A percentile compares a stretch with the other conserved stretches of the same genome.
These are phyloP conservation scores for Raffaelea arxii DNA, from an alignment of 2,329 filamentous ascomycete species.

Conservation along the genomic window DNA sequence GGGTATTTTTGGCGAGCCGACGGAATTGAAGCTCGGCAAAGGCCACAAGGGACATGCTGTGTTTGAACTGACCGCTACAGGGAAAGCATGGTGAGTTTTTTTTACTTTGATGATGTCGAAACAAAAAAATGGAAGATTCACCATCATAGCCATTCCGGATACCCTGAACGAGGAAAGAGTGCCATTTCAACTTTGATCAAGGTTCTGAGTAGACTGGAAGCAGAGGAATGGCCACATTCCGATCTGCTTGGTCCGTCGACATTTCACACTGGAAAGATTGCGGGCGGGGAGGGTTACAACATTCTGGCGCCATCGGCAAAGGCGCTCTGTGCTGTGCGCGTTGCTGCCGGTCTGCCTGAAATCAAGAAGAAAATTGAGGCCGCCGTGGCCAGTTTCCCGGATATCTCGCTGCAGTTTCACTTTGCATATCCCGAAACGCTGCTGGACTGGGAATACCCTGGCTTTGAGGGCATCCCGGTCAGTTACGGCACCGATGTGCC, in stretches of 20 bases:
- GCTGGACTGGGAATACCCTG: not conserved
- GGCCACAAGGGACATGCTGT: slow-evolving; percentile 2
- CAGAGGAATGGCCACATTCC: not conserved
- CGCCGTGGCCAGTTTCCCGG: not conserved
- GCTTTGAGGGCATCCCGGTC: slow-evolving; percentile 1
- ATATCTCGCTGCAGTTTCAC: not conserved
- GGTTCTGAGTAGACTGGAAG: not conserved
- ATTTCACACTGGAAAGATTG: slow-evolving; percentile 1
- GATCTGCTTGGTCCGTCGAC: not conserved
- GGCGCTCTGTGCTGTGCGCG: not conserved
- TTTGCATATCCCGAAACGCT: slow-evolving; percentile 1
- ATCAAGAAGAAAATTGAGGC: not conserved
- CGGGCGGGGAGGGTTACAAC: slow-evolving; percentile 3
- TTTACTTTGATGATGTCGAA: too few species aligned
- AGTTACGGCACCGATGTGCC: slow-evolving; percentile 6
- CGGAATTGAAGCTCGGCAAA: not conserved
- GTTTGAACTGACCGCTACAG: not conserved
- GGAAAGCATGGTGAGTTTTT: too few species aligned
- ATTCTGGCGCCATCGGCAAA: not conserved
- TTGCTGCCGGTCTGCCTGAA: not conserved
- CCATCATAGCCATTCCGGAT: slow-evolving; percentile 1
- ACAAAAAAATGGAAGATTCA: too few species aligned
- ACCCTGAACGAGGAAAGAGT: slow-evolving; percentile 1
- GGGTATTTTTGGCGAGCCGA: slow-evolving; percentile 6
- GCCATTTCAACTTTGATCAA: slow-evolving; percentile 1